Percentiles rank a stretch among this genome's conserved stretches.
These are phyloP conservation scores for Ogataea wickerhamii DNA, from an alignment of 805 yeast genomes.

Conservation along the genomic window DNA sequence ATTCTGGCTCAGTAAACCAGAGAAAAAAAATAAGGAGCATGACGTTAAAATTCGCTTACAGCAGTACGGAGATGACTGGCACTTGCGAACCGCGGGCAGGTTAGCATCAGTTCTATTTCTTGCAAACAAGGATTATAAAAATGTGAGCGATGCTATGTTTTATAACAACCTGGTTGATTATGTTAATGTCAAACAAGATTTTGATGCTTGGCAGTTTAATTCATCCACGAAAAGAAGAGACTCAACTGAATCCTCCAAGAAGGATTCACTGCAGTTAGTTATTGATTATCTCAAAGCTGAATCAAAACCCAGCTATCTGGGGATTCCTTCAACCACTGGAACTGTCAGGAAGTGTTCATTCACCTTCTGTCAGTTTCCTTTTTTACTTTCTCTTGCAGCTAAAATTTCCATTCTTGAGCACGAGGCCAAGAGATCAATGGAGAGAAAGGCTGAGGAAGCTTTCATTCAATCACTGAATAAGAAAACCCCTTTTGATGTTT, in stretches of 20 bases:
- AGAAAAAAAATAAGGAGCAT: constrained; percentile 17
- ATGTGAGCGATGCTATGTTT: constrained; percentile 44
- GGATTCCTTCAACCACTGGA: constrained; percentile 31
- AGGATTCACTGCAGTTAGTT: constrained; percentile 35
- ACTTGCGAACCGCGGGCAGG: constrained; percentile 61
- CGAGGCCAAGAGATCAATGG: constrained; percentile 80
- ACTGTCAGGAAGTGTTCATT: constrained; percentile 30
- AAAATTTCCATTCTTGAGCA: constrained; percentile 78
- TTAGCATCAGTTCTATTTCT: constrained; percentile 51
- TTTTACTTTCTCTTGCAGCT: constrained; percentile 73
- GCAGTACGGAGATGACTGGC: constrained; percentile 82
- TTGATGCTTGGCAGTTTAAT: constrained; percentile 73
- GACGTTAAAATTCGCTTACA: constrained; percentile 43
- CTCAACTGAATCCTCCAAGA: constrained; percentile 5
- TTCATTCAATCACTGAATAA: constrained; percentile 70
- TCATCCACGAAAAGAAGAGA: constrained; percentile 24
- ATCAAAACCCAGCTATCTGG: constrained; percentile 30
- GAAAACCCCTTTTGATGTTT: constrained; percentile 59
- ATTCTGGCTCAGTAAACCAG: constrained; percentile 14
- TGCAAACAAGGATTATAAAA: constrained; percentile 42
- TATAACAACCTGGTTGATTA: constrained; percentile 82
- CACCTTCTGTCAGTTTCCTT: constrained; percentile 81
- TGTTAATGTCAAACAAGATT: constrained; percentile 73
- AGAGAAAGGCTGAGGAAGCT: constrained; percentile 83
- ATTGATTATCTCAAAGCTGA: constrained; percentile 43